These are phyloP conservation scores for Licmophora abbreviata DNA, from an alignment of 108 stramenopile genomes.

Conservation along the genomic window DNA sequence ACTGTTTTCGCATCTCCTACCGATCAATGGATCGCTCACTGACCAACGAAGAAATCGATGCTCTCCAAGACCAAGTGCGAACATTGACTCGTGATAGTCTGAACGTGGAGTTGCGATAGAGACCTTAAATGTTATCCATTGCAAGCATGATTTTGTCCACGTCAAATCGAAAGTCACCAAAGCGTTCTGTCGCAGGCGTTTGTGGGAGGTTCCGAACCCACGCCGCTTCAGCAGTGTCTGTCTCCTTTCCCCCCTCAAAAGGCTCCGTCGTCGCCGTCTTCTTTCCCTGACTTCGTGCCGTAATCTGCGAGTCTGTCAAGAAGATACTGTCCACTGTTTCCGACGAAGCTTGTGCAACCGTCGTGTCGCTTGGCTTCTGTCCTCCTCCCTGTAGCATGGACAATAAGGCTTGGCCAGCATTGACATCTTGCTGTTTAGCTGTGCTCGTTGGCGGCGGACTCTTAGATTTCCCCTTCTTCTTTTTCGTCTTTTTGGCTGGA, in stretches of 20 bases:
- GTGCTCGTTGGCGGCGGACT: background rate
- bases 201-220: constrained; percentile 55
- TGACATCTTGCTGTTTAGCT: constrained; percentile 3
- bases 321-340: constrained; percentile 27
- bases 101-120: constrained; percentile 25
- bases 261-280: constrained; percentile 11
- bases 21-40: constrained; percentile 94
- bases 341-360: background rate
- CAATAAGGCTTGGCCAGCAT: constrained; percentile 36
- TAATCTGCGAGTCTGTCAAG: constrained; percentile 70
- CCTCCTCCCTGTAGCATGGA: constrained; percentile 21
- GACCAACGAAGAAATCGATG: constrained; percentile 95
- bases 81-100: constrained; percentile 9
- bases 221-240: constrained; percentile 15
- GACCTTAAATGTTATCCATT: background rate
- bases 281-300: constrained; percentile 44
- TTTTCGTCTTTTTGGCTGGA: background rate
- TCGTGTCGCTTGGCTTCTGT: background rate
- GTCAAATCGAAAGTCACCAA: constrained; percentile 53
- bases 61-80: constrained; percentile 77
- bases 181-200: constrained; percentile 17
- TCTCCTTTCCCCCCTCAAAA: background rate
- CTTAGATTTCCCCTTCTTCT: constrained; percentile 5
- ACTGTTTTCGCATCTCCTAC: constrained; percentile 92
- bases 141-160: constrained; percentile 40